Percentiles rank a stretch among this genome's conserved stretches.
Evolutionary conservation across 768 basidiomycete genomes (phyloP).

Genomic region (Amanita rimosa): DNA sequence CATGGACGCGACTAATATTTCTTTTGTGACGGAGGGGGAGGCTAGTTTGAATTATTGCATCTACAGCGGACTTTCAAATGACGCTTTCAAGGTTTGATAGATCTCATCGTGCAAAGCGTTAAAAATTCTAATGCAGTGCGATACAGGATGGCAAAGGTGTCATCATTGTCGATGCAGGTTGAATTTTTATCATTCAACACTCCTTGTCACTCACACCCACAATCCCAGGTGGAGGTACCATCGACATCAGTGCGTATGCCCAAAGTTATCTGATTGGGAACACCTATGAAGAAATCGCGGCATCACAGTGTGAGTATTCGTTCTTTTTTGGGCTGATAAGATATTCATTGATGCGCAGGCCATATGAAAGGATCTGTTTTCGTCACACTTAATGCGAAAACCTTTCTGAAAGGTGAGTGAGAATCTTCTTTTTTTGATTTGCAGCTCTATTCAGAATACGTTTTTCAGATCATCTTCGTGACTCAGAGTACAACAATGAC

Average conservation of each 20-base stretch:
- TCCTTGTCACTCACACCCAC: not conserved
- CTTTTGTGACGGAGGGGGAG: conserved; percentile 46
- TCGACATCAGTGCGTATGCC: conserved; percentile 36
- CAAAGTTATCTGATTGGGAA: conserved; percentile 12
- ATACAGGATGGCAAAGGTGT: conserved; percentile 18
- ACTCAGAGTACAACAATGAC: conserved; percentile 18
- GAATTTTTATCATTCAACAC: not conserved
- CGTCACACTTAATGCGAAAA: conserved; percentile 23
- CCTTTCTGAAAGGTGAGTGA: conserved; percentile 20
- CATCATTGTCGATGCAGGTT: conserved; percentile 32
- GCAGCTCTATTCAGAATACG: not conserved
- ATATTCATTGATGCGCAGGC: conserved; percentile 15
- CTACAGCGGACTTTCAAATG: conserved; percentile 22
- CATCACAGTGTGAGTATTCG: conserved; percentile 18
- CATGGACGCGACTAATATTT: conserved; percentile 24
- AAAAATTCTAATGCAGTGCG: not conserved
- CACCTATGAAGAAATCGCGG: conserved; percentile 28
- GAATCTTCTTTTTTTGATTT: not conserved
- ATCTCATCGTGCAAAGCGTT: not conserved
- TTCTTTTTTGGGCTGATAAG: too few relatives aligned
- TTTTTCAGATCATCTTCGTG: conserved; percentile 20
- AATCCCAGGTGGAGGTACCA: conserved; percentile 27
- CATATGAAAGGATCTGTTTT: conserved; percentile 29
- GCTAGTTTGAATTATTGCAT: conserved; percentile 44
- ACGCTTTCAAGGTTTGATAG: conserved; percentile 16